phyloP scores from a whole-genome alignment of 768 basidiomycete genomes.

The Flagelloscypha sp. region DNA sequence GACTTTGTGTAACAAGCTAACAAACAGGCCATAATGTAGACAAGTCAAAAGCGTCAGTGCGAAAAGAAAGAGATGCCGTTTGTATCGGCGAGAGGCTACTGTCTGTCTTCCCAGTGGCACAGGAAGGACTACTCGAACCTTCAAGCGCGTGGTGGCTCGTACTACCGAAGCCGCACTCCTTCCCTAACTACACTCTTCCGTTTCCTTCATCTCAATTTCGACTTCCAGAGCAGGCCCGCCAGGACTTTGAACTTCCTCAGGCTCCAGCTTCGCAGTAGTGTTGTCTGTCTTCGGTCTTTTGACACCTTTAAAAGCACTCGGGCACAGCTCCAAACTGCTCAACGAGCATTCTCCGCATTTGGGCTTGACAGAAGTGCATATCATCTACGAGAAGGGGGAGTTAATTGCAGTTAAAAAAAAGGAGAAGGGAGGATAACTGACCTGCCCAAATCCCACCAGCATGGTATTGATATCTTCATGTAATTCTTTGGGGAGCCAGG shows the following conservation, averaged over 20 bases:
- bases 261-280: too few species aligned
- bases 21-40: too few species aligned
- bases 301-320: too few species aligned
- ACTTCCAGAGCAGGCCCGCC: constrained; percentile 32
- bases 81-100: too few species aligned
- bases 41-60: too few species aligned
- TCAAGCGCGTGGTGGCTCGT: too few species aligned
- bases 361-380: constrained; percentile 42
- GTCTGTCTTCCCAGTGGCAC: too few species aligned
- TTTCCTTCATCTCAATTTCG: constrained; percentile 28
- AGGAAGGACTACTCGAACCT: too few species aligned
- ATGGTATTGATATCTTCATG: constrained; percentile 72
- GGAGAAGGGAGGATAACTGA: constrained; percentile 17
- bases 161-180: too few species aligned
- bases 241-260: constrained; percentile 1
- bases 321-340: constrained; percentile 33
- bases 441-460: constrained; percentile 84
- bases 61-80: too few species aligned
- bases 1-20: too few species aligned
- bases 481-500: constrained; percentile 72
- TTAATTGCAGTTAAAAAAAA: not conserved
- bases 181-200: too few species aligned
- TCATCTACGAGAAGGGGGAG: constrained; percentile 23
- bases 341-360: constrained; percentile 40
- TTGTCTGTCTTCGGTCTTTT: constrained; percentile 18